Base-by-base conservation (phyloP, 2,329 filamentous ascomycete genomes). In the Chaetomiaceae sp. region DNA sequence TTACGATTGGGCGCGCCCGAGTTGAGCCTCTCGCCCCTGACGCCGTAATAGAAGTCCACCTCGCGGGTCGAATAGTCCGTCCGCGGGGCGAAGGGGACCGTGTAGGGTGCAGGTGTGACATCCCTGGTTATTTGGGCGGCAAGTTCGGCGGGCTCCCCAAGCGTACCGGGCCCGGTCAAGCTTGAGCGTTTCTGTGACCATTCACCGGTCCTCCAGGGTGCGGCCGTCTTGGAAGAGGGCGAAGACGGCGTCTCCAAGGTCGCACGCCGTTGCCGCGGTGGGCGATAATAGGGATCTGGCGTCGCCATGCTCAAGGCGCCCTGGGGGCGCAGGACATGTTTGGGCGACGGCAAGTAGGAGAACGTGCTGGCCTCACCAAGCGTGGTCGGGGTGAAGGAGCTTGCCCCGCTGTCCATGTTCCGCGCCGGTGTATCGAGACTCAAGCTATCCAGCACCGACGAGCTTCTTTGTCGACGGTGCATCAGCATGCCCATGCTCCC, bases 41-140 rank as follows among this genome's bases (percentile, higher is more conserved):
- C 88, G 9, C 91, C 88, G 64, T 99, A 97, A 71, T 97, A 97
- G 64, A 96, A 96, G 68, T 99, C 94, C 0, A 95, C 90, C 69
- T 99, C 94, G 52, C 94, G 86, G 1, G 92, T 94, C 2, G 91
- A 87, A 66, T 97, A 97, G 66, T 99, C 92, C 1, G 88, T 85
- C 43, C 83, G 79, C 20, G 82, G 84, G 1, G 76, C 72, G 33
- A 80, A 75, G 31, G 78, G 68, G 53, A 72, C 68, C 27, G 69
- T 56, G 40, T 69, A 66, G 2, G 73, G 73, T 1, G 73, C 73
- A 3, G 77, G 75, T 3, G 77, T 77, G 12, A 69, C 69, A 17
- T 72, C 73, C 19, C 72, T 69, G 2, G 72, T 70, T 19, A 72
- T 69, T 47, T 75, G 70, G 3, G 66, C 64, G 7, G 72, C 77